Evolutionary conservation across 129 eudicot species (phyloP), one percentile per base, ranked within the genome.

Genomic region (Smallanthus sonchifolius): DNA sequence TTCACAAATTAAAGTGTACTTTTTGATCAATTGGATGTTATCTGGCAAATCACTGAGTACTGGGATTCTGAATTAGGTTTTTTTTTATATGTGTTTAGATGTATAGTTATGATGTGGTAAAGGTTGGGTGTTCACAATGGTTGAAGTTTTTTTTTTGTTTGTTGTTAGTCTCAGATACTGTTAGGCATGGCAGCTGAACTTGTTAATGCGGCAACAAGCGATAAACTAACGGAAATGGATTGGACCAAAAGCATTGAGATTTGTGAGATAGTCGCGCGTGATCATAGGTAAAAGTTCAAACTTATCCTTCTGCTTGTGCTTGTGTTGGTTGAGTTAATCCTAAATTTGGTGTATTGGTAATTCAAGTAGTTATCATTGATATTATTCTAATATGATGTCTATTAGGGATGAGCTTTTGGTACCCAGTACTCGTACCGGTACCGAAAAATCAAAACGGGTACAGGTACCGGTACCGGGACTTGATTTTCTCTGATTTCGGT

Each of bases 221-320:
- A 90, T 63, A 90, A 93, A 24, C 90, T 93, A 30, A 28, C 85
- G 37, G 98, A 87, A 82, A 75, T 86, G 83, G 98, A 93, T 75
- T 93, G 97, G 98, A 82, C 92, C 20, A 93, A 84, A 74, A 87
- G 89, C 83, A 93, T 93, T 47, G 89, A 90, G 76, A 93, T 90
- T 48, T 93, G 98, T 79, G 98, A 93, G 78, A 52, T 86, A 69
- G 96, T 90, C 60, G 89, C 98, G 7, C 77, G 79, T 75, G 98
- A 94, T 85, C 89, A 86, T 47, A 86, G 89, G 98, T 92, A 83
- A 65, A 66, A 24, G 68, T 48, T 35, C 32, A 47, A 49, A 5
- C 48, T 75, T 24, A 40, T 17, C 20, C 36, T 57, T 16, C 19
- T 30, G 38, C 4, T 61, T 70, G 44, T 6, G 59, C 20, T 15